Evolutionary conservation across 192 early-diverging fungal genomes (phyloP).

Genomic region (Haplosporangium gracile): DNA sequence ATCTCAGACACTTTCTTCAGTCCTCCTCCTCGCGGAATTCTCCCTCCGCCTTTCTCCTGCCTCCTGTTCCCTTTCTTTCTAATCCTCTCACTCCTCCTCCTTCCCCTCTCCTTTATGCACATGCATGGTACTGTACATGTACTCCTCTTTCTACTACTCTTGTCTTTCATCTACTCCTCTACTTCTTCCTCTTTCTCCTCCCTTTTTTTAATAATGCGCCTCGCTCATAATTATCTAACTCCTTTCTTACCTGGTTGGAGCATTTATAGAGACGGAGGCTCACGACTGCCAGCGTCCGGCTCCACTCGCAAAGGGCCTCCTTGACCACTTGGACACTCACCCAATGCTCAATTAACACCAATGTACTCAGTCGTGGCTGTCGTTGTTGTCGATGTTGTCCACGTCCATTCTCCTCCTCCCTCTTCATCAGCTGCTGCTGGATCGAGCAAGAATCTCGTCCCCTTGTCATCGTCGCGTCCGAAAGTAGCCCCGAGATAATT

Average conservation of each 20-base stretch:
- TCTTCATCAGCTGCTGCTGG: background rate
- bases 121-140: background rate
- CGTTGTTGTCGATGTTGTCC: background rate
- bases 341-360: slow-evolving; percentile 39
- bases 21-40: background rate
- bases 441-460: background rate
- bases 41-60: background rate
- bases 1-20: background rate
- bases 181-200: background rate
- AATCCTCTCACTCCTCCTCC: background rate
- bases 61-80: background rate
- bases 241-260: slow-evolving; percentile 22
- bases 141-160: background rate
- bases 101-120: background rate
- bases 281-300: slow-evolving; percentile 6
- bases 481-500: slow-evolving; percentile 19
- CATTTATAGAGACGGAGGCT: slow-evolving; percentile 30
- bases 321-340: slow-evolving; percentile 20
- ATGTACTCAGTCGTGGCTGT: slow-evolving; percentile 9
- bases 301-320: slow-evolving; percentile 16
- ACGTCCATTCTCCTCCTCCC: background rate
- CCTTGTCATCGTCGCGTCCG: background rate
- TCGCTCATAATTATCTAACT: background rate
- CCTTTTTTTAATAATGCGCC: background rate
- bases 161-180: background rate